These are phyloP conservation scores for Lentinula detonsa DNA, from an alignment of 768 basidiomycete species.

Conservation along the genomic window DNA sequence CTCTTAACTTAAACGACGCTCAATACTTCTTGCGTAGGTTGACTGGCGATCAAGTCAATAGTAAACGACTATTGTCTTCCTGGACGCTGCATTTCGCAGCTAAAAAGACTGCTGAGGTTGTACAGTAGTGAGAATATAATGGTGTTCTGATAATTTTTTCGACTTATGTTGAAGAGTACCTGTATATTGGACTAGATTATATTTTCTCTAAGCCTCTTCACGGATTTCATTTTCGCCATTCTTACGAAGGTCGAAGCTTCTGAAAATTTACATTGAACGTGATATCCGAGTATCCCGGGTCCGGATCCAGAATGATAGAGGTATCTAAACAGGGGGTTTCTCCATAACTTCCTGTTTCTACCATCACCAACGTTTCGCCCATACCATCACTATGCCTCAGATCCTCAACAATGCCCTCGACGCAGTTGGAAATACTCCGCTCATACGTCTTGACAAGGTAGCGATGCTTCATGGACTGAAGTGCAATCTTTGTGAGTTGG, in stretches of 20 bases:
- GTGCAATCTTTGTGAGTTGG: constrained; percentile 80
- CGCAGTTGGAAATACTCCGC: constrained; percentile 87
- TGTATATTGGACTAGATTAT: not conserved
- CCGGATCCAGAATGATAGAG: too few species aligned
- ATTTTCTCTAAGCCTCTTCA: not conserved
- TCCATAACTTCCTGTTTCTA: not conserved
- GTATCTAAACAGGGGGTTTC: not conserved
- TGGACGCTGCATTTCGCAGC: constrained; percentile 95
- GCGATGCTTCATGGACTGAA: constrained; percentile 68
- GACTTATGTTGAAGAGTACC: not conserved
- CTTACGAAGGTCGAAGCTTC: too few species aligned
- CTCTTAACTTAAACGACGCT: constrained; percentile 9
- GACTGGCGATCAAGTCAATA: constrained; percentile 80
- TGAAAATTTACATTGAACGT: too few species aligned
- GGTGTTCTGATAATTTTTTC: not conserved
- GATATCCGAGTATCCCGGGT: too few species aligned
- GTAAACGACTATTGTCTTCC: constrained; percentile 73
- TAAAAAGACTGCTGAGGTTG: constrained; percentile 44
- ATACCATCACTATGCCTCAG: constrained; percentile 17
- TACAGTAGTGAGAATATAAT: not conserved
- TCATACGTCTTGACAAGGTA: constrained; percentile 80
- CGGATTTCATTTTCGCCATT: not conserved
- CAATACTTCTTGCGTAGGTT: constrained; percentile 40
- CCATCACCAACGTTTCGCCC: not conserved
- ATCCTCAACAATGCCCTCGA: constrained; percentile 78